A percentile compares a stretch with the other conserved stretches of the same genome.
phyloP scores from a whole-genome alignment of 805 yeast genomes.

The Metschnikowia kofuensis region DNA sequence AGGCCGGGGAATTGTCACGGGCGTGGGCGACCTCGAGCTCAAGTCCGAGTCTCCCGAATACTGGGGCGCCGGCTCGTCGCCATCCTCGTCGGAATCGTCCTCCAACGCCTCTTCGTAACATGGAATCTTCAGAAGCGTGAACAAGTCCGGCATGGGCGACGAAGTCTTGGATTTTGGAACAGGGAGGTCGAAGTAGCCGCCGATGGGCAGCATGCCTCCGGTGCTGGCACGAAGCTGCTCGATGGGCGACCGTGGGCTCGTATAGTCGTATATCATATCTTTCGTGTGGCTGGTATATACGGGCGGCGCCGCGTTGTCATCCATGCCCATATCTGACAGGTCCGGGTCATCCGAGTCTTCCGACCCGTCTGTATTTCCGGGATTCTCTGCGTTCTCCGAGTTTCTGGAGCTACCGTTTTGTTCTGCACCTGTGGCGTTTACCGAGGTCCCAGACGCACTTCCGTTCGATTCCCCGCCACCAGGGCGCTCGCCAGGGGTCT shows the following conservation, averaged over 20 bases:
- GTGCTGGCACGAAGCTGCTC: slow-evolving; percentile 31
- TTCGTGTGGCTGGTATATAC: slow-evolving; percentile 37
- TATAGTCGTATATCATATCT: slow-evolving; percentile 38
- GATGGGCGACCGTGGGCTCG: slow-evolving; percentile 32
- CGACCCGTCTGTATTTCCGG: slow-evolving; percentile 7
- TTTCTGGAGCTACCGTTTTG: too few relatives aligned
- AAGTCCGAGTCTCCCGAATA: slow-evolving; percentile 11
- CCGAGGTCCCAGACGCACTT: too few relatives aligned
- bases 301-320: slow-evolving; percentile 41
- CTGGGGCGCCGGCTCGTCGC: slow-evolving; percentile 20
- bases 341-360: slow-evolving; percentile 13
- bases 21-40: slow-evolving; percentile 3
- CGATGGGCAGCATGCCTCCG: slow-evolving; percentile 18
- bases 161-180: slow-evolving; percentile 6
- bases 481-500: slow-evolving; percentile 1
- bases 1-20: slow-evolving; percentile 4
- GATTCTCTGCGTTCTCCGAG: too few relatives aligned
- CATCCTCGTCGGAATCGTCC: slow-evolving; percentile 29
- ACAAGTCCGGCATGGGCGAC: slow-evolving; percentile 23
- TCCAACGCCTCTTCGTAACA: slow-evolving; percentile 40
- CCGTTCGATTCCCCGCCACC: background rate
- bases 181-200: slow-evolving; percentile 35
- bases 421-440: too few relatives aligned
- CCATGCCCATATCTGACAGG: background rate
- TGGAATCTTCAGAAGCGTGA: slow-evolving; percentile 31